Evolutionary conservation across 768 basidiomycete genomes (phyloP).

Genomic region (Wakefieldia striispora): DNA sequence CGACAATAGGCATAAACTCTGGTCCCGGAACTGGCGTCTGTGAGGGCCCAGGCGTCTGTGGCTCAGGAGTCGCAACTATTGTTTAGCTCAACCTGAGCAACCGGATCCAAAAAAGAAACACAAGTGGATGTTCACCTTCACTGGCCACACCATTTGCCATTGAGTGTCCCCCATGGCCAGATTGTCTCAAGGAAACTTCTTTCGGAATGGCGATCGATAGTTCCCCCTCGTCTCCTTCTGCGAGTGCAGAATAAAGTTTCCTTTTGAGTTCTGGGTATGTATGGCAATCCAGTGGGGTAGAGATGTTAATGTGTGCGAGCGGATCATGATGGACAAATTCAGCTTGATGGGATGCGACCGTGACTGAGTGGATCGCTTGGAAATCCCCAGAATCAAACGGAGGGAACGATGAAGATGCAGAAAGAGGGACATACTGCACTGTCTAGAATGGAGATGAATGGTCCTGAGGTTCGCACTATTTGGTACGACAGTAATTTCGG

Average conservation of each 20-base stretch:
- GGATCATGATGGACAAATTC: slow-evolving; percentile 82
- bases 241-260: slow-evolving; percentile 83
- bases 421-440: slow-evolving; percentile 63
- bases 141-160: slow-evolving; percentile 43
- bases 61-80: slow-evolving; percentile 78
- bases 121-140: slow-evolving; percentile 47
- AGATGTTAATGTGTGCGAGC: slow-evolving; percentile 61
- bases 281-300: slow-evolving; percentile 75
- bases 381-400: slow-evolving; percentile 22
- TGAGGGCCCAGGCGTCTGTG: slow-evolving; percentile 58
- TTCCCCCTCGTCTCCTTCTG: slow-evolving; percentile 94
- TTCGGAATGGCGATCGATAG: slow-evolving; percentile 83
- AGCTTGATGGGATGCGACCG: slow-evolving; percentile 66
- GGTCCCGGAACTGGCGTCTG: slow-evolving; percentile 39
- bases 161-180: slow-evolving; percentile 41
- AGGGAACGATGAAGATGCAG: slow-evolving; percentile 12
- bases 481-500: slow-evolving; percentile 87
- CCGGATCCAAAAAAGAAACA: background rate
- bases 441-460: slow-evolving; percentile 84
- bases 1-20: slow-evolving; percentile 73
- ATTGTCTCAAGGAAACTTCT: slow-evolving; percentile 65
- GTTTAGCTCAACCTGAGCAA: slow-evolving; percentile 6
- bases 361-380: slow-evolving; percentile 69
- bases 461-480: slow-evolving; percentile 75
- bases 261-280: slow-evolving; percentile 92